A percentile compares a stretch with the other conserved stretches of the same genome.
phyloP scores from a whole-genome alignment of 129 eudicot genomes.

The Pittosporum tobira region DNA sequence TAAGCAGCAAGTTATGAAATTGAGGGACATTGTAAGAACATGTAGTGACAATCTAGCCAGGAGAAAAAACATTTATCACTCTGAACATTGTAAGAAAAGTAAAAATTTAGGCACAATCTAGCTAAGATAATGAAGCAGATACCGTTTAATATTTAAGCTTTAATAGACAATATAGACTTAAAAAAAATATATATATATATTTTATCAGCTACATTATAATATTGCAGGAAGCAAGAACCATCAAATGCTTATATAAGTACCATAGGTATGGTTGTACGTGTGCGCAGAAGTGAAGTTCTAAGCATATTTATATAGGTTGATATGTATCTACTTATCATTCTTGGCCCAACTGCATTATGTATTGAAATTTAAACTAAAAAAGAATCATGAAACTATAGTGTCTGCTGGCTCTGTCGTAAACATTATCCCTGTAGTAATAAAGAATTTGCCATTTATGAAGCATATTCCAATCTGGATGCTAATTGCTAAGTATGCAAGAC shows the following conservation, averaged over 20 bases:
- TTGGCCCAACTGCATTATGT: no score
- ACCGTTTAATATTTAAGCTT: background rate
- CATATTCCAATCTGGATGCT: no score
- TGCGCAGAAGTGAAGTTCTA: background rate
- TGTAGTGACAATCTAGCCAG: no score
- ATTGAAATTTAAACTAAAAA: no score
- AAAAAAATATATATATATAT: no score
- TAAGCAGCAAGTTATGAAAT: background rate
- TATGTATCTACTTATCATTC: no score
- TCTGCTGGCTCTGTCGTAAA: no score
- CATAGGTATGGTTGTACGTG: background rate
- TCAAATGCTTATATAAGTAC: background rate
- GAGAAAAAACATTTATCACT: background rate
- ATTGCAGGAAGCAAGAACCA: background rate
- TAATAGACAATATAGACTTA: background rate
- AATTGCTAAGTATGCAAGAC: no score
- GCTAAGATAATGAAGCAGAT: background rate
- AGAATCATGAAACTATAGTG: no score
- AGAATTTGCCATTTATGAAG: no score
- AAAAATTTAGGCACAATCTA: background rate
- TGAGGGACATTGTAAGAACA: background rate
- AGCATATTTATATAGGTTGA: no score
- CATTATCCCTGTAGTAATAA: no score
- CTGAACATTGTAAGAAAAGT: background rate
- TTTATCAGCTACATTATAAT: background rate